Conservation (phyloP, 768 basidiomycete species). For the Kwoniella sp. region DNA sequence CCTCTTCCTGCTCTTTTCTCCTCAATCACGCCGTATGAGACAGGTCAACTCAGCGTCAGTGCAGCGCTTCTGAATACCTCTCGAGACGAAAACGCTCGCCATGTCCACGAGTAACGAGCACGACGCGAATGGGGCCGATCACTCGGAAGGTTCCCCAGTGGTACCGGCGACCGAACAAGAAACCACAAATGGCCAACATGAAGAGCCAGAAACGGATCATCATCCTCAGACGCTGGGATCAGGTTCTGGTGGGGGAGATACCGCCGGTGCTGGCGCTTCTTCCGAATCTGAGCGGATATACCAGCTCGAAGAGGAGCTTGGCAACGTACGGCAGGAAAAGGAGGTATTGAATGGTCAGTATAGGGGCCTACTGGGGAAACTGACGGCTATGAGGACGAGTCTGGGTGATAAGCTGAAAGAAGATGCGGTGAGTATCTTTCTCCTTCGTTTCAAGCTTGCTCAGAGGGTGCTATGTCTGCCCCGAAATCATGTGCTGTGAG, state of each 20-base stretch:
- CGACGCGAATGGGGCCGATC: background rate
- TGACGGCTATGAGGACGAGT: constrained; percentile 89
- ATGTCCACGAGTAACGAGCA: too few relatives aligned
- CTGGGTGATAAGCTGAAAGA: constrained; percentile 92
- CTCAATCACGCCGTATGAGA: too few relatives aligned
- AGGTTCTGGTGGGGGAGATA: background rate
- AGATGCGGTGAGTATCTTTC: constrained; percentile 92
- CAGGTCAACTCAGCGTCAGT: too few relatives aligned
- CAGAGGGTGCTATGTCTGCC: too few relatives aligned
- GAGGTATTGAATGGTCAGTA: constrained; percentile 84
- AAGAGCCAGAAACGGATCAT: background rate
- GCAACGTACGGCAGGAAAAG: constrained; percentile 77
- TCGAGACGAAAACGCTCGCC: too few relatives aligned
- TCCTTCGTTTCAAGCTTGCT: too few relatives aligned
- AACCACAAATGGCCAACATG: background rate
- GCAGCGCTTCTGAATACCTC: too few relatives aligned
- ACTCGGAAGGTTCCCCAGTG: too few relatives aligned
- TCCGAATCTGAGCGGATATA: constrained; percentile 16
- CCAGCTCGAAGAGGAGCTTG: constrained; percentile 73
- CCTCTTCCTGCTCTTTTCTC: too few relatives aligned
- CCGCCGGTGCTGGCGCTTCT: background rate
- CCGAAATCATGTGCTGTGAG: too few relatives aligned
- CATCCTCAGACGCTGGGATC: background rate
- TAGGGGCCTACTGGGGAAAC: constrained; percentile 77
- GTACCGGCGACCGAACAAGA: too few relatives aligned